Conservation (phyloP, 805 yeast species). For the Myxozyma kluyveri region DNA sequence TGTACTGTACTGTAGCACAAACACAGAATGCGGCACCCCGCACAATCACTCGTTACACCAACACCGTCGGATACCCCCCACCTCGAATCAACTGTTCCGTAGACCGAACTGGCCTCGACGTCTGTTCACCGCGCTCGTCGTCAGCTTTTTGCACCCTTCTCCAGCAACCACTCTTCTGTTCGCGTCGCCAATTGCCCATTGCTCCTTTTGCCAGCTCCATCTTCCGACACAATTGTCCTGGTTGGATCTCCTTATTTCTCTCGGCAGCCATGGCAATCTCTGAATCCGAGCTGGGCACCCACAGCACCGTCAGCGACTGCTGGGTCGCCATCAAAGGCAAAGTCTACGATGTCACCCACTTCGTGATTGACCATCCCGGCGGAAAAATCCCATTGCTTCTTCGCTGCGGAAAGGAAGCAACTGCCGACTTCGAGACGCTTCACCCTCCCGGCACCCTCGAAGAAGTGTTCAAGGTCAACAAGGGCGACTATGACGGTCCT, state of each 20-base stretch:
- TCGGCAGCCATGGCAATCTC: slow-evolving; percentile 7
- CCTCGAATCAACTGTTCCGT: too few relatives aligned
- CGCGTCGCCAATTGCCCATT: neutral
- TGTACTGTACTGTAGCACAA: too few relatives aligned
- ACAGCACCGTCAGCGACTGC: slow-evolving; percentile 33
- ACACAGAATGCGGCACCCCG: too few relatives aligned
- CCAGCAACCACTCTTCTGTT: neutral
- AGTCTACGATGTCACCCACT: slow-evolving; percentile 41
- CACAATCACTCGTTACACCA: too few relatives aligned
- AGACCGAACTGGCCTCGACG: too few relatives aligned
- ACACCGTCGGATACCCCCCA: too few relatives aligned
- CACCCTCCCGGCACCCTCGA: slow-evolving; percentile 35
- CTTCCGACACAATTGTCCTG: too few relatives aligned
- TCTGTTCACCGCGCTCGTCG: too few relatives aligned
- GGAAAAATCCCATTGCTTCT: slow-evolving; percentile 47
- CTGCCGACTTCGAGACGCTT: slow-evolving; percentile 37
- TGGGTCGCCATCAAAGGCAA: slow-evolving; percentile 41
- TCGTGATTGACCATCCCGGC: slow-evolving; percentile 46
- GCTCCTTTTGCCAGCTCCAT: too few relatives aligned
- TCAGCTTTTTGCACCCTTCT: too few relatives aligned
- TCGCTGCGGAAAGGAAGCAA: slow-evolving; percentile 53
- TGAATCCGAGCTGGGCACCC: slow-evolving; percentile 30
- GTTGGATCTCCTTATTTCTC: too few relatives aligned
- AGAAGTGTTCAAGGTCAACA: slow-evolving; percentile 24
- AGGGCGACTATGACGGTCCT: neutral